Base-by-base conservation (phyloP, 2,329 filamentous ascomycete species). In the Trichoderma guizhouense region DNA sequence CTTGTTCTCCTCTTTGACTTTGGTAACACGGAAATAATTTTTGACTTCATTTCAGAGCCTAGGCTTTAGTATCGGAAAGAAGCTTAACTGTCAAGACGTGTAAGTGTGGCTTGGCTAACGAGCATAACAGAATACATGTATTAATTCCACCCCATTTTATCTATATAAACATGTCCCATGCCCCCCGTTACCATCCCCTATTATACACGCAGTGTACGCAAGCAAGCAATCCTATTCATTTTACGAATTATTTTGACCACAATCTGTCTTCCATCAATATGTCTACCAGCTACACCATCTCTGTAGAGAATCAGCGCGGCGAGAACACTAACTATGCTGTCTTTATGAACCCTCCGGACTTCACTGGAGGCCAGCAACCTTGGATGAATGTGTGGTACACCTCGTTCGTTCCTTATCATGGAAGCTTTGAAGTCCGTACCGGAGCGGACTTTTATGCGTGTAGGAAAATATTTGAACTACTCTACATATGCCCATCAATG, bases 321-420 rank as follows among this genome's bases (percentile, higher is more conserved):
- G 39, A 5, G n/a, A 69, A 72, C 28, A 72, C 70, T 7, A 72
- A 11, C 36, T 72, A 72, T 69, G 70, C 70, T 8, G 34, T 51
- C 3, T 72, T 72, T n/a, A 72, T 69, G 55, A 57, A 72, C 14
- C 39, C 70, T 28, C 70, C 70, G 15, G 7, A 47, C 1, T 72
- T 72, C 32, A 39, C 51, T 47, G 70, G 55, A 6, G 64, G 53
- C 15, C 21, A 21, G 15, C 30, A 55, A 24, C 64, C 70, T 51
- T 69, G 55, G 64, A 53, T 72, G 55, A 72, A 72, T 39, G 70
- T 72, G 15, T 72, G 70, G 70, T 72, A 68, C 28, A 69, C 70
- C 3, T 11, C 64, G 1, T 72, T 72, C 11, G 64, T 61, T 7
- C 70, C 70, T 3, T 28, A 69, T 15, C 39, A 55, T 30, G 70